Conservation (phyloP, 305 asterid species). For the Fraxinus greggii region DNA sequence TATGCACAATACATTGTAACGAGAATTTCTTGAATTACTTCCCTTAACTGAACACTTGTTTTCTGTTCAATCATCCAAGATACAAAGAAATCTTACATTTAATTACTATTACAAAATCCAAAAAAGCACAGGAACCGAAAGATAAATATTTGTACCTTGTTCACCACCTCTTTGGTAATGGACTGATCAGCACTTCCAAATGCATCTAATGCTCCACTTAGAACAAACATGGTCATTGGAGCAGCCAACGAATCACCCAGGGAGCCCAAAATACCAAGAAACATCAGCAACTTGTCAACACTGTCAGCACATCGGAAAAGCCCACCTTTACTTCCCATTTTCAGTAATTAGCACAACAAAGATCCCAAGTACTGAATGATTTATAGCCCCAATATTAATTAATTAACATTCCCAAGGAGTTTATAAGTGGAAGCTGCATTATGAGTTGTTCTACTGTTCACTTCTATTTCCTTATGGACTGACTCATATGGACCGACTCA, state of each 20-base stretch:
- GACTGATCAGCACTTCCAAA: constrained; percentile 33
- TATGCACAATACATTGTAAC: not conserved
- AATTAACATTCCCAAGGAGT: not conserved
- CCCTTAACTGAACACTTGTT: not conserved
- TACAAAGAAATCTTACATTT: not conserved
- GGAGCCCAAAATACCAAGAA: constrained; percentile 55
- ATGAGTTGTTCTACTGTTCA: not conserved
- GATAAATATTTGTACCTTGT: constrained; percentile 31
- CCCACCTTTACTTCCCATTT: constrained; percentile 54
- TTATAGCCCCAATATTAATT: not conserved
- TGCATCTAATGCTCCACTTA: constrained; percentile 49
- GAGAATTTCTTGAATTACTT: not conserved
- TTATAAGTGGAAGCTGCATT: not conserved
- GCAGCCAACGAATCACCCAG: constrained; percentile 68
- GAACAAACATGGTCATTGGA: constrained; percentile 56
- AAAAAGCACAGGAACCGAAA: not conserved
- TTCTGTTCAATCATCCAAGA: not conserved
- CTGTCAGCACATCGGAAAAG: constrained; percentile 58
- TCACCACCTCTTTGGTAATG: constrained; percentile 28
- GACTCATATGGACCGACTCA: too few relatives aligned
- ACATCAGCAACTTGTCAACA: constrained; percentile 51
- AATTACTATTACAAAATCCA: not conserved
- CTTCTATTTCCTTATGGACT: not conserved
- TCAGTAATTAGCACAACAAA: not conserved
- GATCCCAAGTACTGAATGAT: not conserved